phyloP scores from a whole-genome alignment of 2,329 filamentous ascomycete species.

The Chrysoporthe puriensis region DNA sequence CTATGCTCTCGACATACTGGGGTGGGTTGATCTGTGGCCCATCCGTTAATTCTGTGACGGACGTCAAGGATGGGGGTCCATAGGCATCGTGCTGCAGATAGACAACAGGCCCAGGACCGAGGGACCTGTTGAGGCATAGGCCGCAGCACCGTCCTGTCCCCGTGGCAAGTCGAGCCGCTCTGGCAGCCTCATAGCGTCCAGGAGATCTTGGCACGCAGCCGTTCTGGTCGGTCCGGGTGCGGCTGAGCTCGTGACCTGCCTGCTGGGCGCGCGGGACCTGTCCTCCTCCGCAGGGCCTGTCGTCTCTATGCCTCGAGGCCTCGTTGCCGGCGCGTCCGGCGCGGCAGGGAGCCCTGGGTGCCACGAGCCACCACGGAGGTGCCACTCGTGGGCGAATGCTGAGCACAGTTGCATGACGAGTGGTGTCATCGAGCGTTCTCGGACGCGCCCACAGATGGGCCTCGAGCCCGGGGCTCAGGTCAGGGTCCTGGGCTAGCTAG shows the following conservation, averaged over 20 bases:
- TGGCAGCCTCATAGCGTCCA: background rate
- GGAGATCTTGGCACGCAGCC: background rate
- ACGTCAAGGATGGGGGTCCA: no score
- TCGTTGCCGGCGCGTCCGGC: no score
- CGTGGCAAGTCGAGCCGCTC: background rate
- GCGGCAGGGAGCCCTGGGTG: no score
- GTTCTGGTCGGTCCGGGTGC: background rate
- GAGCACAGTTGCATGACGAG: background rate
- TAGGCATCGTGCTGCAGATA: background rate
- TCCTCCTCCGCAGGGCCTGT: background rate
- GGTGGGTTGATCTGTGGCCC: no score
- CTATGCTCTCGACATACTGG: background rate
- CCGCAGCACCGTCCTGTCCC: background rate
- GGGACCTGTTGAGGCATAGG: background rate
- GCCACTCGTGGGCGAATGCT: no score
- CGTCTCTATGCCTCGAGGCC: no score
- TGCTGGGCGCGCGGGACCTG: no score
- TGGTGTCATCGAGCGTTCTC: background rate
- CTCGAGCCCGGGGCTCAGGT: background rate
- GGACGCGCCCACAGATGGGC: background rate
- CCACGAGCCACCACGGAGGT: no score
- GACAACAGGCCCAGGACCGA: background rate
- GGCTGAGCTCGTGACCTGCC: background rate
- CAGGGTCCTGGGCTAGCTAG: constrained; percentile 6
- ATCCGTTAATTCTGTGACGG: no score